Conservation (phyloP, 1,139 yeast genomes). For the Lodderomyces jiufengensis region DNA sequence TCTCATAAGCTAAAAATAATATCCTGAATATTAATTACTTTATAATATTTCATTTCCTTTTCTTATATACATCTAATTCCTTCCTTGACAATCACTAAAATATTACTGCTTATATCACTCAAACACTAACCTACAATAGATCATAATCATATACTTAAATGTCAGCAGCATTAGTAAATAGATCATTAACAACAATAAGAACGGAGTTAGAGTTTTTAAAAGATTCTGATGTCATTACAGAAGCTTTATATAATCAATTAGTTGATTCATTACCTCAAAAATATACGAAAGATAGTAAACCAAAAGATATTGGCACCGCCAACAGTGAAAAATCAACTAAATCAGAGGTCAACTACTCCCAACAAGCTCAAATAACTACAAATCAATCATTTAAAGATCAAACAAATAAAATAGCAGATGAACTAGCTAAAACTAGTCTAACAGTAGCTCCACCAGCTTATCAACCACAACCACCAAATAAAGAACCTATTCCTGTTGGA, state of each 20-base stretch:
- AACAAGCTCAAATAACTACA: neutral
- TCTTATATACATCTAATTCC: too few relatives aligned
- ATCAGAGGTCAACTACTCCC: conserved; percentile 1
- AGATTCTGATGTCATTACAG: conserved; percentile 73
- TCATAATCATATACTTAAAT: conserved; percentile 14
- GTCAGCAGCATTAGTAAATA: conserved; percentile 66
- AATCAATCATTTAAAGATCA: conserved; percentile 4
- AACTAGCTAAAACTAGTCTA: conserved; percentile 23
- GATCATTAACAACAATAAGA: conserved; percentile 71
- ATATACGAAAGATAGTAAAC: conserved; percentile 52
- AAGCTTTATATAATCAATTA: conserved; percentile 53
- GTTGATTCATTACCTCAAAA: conserved; percentile 53
- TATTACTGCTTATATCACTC: too few relatives aligned
- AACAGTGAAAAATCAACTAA: neutral
- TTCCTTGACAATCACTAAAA: too few relatives aligned
- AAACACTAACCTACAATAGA: too few relatives aligned
- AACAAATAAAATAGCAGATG: conserved; percentile 18
- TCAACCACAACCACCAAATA: conserved; percentile 22
- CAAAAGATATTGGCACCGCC: conserved; percentile 50
- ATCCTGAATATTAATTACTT: too few relatives aligned
- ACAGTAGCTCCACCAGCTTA: conserved; percentile 14
- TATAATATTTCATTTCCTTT: too few relatives aligned
- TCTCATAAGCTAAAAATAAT: too few relatives aligned
- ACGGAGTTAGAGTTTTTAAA: conserved; percentile 78
- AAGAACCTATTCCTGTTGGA: conserved; percentile 27